Evolutionary conservation across 2,329 filamentous ascomycete species (phyloP), one percentile per base, ranked within the genome.

Genomic region (Lecanicillium sp.): DNA sequence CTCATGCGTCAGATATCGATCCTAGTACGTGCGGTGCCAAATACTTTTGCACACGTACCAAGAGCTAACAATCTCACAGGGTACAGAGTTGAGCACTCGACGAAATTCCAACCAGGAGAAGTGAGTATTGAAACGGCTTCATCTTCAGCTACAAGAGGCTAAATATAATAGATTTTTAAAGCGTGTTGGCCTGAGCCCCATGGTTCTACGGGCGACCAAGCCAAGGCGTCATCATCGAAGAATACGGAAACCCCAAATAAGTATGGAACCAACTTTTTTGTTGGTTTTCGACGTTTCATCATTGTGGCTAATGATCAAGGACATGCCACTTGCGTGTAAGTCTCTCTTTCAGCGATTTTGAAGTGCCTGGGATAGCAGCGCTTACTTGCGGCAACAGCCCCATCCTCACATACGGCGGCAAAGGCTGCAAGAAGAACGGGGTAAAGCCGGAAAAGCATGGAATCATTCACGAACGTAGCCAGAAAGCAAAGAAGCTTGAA

Each of bases 301-400:
- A 65, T 78, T 4, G 59, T 75, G 13, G 64, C 58, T 2, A 71
- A 65, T 35, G 65, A 71, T 18, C 58, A 64, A 14, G 73, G 73
- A 3, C 69, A 75, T 44, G 72, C 67, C 44, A 68, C 64, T 17
- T 76, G 73, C 59, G 68, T 78, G 72, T 77, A 64, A 62, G 69
- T 53, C 14, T n/a, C n/a, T n/a, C n/a, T n/a, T n/a, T n/a, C n/a
- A n/a, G n/a, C n/a, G n/a, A n/a, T n/a, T n/a, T n/a, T n/a, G n/a
- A n/a, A n/a, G n/a, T n/a, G n/a, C n/a, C n/a, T n/a, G n/a, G n/a
- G n/a, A n/a, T 6, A 5, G 19, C 9, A 29, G 29, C 13, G 14
- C 11, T 15, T 6, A 30, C 11, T 9, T n/a, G 13, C 8, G 14
- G n/a, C 8, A 8, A 4, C 40, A 76, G 73, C 11, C 71, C 73